Base-by-base conservation (phyloP, 1,284 basidiomycete genomes). In the Erythrobasidium hasegawianum region DNA sequence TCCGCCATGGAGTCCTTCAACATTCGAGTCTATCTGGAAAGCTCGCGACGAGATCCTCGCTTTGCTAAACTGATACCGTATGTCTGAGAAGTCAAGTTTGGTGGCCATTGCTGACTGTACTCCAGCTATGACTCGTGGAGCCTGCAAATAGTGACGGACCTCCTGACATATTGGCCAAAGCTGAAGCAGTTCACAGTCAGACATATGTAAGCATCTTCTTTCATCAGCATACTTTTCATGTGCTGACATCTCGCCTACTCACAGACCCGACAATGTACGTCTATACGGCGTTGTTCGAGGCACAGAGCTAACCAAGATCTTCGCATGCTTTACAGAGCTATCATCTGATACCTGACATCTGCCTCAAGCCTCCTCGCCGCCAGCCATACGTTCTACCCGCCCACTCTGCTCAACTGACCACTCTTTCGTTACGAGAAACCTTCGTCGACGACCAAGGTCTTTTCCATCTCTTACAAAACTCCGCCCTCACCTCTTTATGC, bases 1-100 rank as follows among this genome's bases (percentile, higher is more conserved):
- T 49, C 24, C 1, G 24, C n/a, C 20, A 57, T 68, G 60, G 50
- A 59, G 38, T 56, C 59, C n/a, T 68, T 68, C 49, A 54, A 68
- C 27, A 59, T 68, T 26, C 55, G 67, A 22, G 67, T 68, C 0
- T 68, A 68, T 33, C 57, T 68, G 13, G 67, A 68, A n/a, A 57
- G 52, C n/a, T 54, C 55, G 13, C 18, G 67, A 18, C 54, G 67
- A 13, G 53, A 56, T 50, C 56, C 60, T 10, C 43, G 56, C 20
- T 57, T 64, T 22, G 29, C 60, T 1, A 58, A 54, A 29, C 26
- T 64, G 1, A 68, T 68, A 0, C 60, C 60, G 57, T 68, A 52
- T 49, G 61, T 57, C 10, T 14, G 29, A n/a, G n/a, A 22, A 24
- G 3, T 47, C n/a, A n/a, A 8, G n/a, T 13, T 41, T 10, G 40